Evolutionary conservation across 176 grass and related monocot genomes (phyloP).

Genomic region (Lolium multiflorum): DNA sequence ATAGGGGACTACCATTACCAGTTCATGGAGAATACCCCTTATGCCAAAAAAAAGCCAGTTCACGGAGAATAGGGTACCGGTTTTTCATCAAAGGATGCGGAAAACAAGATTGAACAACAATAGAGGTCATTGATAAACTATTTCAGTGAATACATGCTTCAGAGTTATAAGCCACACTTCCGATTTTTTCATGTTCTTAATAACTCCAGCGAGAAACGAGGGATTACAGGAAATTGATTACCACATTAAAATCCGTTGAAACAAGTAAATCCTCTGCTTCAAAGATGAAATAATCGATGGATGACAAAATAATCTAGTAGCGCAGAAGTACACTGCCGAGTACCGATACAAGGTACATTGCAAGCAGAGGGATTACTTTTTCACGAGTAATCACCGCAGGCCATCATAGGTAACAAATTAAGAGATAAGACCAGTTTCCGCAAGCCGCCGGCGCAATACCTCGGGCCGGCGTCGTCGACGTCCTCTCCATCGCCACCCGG

Average conservation of each 20-base stretch:
- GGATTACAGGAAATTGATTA: neutral
- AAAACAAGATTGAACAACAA: neutral
- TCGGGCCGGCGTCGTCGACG: constrained; percentile 20
- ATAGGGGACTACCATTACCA: neutral
- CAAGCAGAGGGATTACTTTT: neutral
- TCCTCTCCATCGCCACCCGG: neutral
- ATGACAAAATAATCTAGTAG: neutral
- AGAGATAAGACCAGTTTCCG: neutral
- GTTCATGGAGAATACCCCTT: no score
- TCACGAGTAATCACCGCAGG: neutral
- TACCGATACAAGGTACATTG: constrained; percentile 19
- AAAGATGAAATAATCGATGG: neutral
- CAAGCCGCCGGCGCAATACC: constrained; percentile 26
- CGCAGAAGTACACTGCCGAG: neutral
- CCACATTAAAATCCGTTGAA: neutral
- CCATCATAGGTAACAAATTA: neutral
- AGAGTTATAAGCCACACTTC: neutral
- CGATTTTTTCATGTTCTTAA: neutral
- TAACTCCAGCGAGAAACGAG: neutral
- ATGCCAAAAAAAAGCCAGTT: no score
- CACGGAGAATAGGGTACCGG: no score
- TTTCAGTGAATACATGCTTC: neutral
- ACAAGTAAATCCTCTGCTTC: neutral
- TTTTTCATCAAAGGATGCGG: neutral
- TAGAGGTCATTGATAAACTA: neutral